Evolutionary conservation across 1,139 yeast species (phyloP).

Genomic region (Arxiozyma heterogenica): DNA sequence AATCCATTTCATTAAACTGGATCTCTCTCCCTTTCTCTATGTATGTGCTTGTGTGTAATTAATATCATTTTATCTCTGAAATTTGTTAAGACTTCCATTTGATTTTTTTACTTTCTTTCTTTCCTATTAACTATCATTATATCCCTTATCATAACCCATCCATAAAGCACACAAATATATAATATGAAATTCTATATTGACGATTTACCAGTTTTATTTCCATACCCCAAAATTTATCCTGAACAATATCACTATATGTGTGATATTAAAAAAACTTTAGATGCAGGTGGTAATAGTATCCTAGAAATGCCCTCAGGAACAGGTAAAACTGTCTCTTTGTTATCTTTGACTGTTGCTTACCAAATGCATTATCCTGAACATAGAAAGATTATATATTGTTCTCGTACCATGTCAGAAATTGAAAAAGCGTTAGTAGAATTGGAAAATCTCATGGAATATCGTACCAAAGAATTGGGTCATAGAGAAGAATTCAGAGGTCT

Average conservation of each 20-base stretch:
- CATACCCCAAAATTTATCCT: constrained; percentile 95
- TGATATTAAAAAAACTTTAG: constrained; percentile 85
- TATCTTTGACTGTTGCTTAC: constrained; percentile 87
- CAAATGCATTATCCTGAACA: constrained; percentile 95
- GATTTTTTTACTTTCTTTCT: no score
- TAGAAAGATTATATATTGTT: constrained; percentile 87
- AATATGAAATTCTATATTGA: constrained; percentile 63
- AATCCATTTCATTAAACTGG: no score
- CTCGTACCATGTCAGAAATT: constrained; percentile 99
- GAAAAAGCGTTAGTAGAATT: constrained; percentile 95
- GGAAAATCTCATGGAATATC: constrained; percentile 75
- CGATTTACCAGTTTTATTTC: constrained; percentile 89
- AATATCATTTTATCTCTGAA: no score
- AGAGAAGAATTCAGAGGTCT: constrained; percentile 85
- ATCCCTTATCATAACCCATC: not conserved
- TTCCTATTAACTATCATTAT: not conserved
- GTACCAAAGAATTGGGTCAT: constrained; percentile 73
- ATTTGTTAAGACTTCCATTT: no score
- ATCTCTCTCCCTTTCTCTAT: no score
- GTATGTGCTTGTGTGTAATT: no score
- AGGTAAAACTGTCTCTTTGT: constrained; percentile 87
- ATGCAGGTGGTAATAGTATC: constrained; percentile 96
- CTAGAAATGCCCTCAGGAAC: constrained; percentile 99
- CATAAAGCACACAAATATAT: no score
- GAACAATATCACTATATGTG: constrained; percentile 98